Conservation (phyloP, 179 eudicot species). For the Heliamphora pulchella region DNA sequence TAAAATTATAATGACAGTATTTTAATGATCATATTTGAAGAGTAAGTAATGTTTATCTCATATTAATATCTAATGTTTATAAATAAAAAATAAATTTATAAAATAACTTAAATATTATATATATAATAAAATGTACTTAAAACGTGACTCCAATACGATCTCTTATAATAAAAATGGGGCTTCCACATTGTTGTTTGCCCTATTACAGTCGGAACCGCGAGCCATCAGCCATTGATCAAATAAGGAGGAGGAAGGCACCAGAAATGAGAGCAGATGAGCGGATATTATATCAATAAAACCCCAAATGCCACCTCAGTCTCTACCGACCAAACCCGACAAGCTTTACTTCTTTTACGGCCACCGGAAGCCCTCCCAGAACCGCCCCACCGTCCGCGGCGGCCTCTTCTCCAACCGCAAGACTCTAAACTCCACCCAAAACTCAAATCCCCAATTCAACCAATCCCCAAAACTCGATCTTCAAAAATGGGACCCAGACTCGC, state of each 20-base stretch:
- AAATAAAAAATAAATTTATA: too few species aligned
- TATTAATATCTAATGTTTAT: too few species aligned
- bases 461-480: constrained; percentile 38
- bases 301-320: constrained; percentile 53
- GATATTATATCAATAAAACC: neutral
- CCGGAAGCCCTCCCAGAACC: constrained; percentile 67
- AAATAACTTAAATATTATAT: too few species aligned
- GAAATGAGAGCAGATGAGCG: neutral
- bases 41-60: too few species aligned
- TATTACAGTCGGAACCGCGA: too few species aligned
- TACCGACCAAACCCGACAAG: constrained; percentile 38
- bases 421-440: constrained; percentile 37
- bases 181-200: too few species aligned
- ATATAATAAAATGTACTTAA: too few species aligned
- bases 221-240: neutral
- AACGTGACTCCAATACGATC: too few species aligned
- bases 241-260: neutral
- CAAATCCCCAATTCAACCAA: constrained; percentile 15
- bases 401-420: constrained; percentile 77
- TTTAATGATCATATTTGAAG: too few species aligned
- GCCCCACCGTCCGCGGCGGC: constrained; percentile 83
- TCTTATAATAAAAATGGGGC: too few species aligned
- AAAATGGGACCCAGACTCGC: constrained; percentile 63
- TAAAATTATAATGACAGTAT: too few species aligned
- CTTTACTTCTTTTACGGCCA: constrained; percentile 79